Evolutionary conservation across 2,329 filamentous ascomycete genomes (phyloP).

Genomic region (Aspergillus floridensis): DNA sequence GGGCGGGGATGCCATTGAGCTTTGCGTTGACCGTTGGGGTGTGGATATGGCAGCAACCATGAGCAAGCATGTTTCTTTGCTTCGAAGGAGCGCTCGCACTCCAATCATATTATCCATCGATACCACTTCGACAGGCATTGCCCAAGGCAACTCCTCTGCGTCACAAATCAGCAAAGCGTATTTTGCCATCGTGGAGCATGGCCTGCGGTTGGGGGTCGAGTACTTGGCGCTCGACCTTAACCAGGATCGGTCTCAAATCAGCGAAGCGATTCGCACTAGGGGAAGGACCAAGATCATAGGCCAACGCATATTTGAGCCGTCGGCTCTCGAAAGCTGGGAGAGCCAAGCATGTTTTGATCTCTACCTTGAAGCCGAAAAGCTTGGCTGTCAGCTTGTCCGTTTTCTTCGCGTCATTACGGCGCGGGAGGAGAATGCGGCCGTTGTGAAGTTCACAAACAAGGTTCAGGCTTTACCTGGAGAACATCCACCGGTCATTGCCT

Average conservation of each 20-base stretch:
- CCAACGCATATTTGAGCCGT: conserved; percentile 33
- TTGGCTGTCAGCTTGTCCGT: conserved; percentile 41
- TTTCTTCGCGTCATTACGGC: conserved; percentile 35
- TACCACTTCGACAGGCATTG: conserved; percentile 18
- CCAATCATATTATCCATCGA: conserved; percentile 61
- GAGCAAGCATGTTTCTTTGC: conserved; percentile 56
- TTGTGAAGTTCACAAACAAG: conserved; percentile 38
- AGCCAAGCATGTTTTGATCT: conserved; percentile 32
- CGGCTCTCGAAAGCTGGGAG: conserved; percentile 33
- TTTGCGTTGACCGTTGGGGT: conserved; percentile 59
- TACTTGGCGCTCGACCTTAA: conserved; percentile 40
- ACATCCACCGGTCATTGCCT: conserved; percentile 39
- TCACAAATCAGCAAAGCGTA: conserved; percentile 23
- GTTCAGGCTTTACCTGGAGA: conserved; percentile 32
- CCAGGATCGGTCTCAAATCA: conserved; percentile 28
- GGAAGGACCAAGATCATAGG: conserved; percentile 44
- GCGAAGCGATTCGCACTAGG: conserved; percentile 30
- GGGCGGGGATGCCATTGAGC: conserved; percentile 58
- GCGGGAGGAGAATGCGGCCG: conserved; percentile 39
- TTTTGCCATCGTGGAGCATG: conserved; percentile 39
- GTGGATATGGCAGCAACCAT: conserved; percentile 50
- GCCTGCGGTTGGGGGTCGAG: conserved; percentile 41
- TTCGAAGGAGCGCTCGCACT: conserved; percentile 55
- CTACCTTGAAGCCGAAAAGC: conserved; percentile 36
- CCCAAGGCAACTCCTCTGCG: conserved; percentile 9